phyloP scores from a whole-genome alignment of 129 eudicot species.

The Apium graveolens region DNA sequence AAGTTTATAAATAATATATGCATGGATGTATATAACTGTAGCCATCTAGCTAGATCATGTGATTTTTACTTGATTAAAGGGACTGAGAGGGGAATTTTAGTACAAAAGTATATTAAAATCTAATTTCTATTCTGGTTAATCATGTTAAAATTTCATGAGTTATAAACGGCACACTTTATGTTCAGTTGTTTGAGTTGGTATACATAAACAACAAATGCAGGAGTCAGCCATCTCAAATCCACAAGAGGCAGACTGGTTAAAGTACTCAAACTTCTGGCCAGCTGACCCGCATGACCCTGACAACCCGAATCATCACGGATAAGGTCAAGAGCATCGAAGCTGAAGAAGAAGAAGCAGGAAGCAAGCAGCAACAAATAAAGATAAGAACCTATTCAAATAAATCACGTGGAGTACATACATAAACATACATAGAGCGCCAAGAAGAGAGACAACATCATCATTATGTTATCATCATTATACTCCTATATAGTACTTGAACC shows the following conservation, averaged over 20 bases:
- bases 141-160: no score
- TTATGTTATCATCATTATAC: conserved; percentile 19
- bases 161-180: no score
- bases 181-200: background rate
- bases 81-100: no score
- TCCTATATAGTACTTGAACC: conserved; percentile 17
- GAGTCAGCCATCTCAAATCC: conserved; percentile 56
- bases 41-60: no score
- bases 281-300: conserved; percentile 87
- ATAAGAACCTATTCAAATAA: background rate
- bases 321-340: conserved; percentile 16
- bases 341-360: background rate
- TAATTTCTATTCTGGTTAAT: no score
- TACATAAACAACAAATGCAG: conserved; percentile 44
- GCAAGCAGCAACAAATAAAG: conserved; percentile 10
- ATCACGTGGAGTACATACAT: conserved; percentile 3
- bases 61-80: no score
- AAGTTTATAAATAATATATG: no score
- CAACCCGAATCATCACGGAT: conserved; percentile 84
- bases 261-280: conserved; percentile 94
- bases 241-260: conserved; percentile 94
- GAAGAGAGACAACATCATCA: conserved; percentile 21
- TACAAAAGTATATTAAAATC: no score
- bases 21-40: no score
- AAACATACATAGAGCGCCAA: background rate